Evolutionary conservation across 2,329 filamentous ascomycete species (phyloP).

Genomic region (Diaporthe destruens): DNA sequence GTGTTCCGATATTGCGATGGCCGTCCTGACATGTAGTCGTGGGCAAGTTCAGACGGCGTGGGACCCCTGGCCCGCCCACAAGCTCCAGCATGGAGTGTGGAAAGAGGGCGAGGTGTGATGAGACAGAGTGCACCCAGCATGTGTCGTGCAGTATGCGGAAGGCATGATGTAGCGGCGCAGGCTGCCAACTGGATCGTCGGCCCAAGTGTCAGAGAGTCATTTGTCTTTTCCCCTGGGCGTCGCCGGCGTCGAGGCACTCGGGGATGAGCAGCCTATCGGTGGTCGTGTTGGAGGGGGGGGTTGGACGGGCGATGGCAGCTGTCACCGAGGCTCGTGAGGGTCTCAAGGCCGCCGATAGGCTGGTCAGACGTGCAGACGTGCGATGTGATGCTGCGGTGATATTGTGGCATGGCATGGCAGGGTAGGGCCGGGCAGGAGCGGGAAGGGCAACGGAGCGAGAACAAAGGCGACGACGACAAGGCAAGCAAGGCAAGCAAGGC

Average conservation of each 20-base stretch:
- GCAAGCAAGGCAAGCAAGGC: too few relatives aligned
- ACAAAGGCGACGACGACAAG: not conserved
- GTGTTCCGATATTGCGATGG: constrained; percentile 3
- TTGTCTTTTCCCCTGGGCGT: not conserved
- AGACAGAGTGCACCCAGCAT: constrained; percentile 5
- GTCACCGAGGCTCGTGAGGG: not conserved
- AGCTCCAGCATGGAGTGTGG: not conserved
- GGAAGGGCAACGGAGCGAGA: constrained; percentile 1
- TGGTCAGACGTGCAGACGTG: constrained; percentile 20
- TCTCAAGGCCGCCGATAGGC: not conserved
- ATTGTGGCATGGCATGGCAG: constrained; percentile 17
- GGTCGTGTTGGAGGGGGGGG: not conserved
- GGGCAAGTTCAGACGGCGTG: constrained; percentile 19
- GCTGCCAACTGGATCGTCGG: constrained; percentile 10
- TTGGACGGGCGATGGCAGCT: constrained; percentile 15
- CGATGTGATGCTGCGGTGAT: constrained; percentile 27
- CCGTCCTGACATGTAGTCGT: constrained; percentile 9
- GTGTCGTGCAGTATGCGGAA: constrained; percentile 11
- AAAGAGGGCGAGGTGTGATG: constrained; percentile 20
- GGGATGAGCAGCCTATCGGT: constrained; percentile 21
- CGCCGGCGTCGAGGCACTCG: not conserved
- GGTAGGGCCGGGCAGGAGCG: not conserved
- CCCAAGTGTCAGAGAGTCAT: constrained; percentile 14
- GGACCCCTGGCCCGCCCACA: not conserved
- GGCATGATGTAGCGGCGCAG: constrained; percentile 13